Base-by-base conservation (phyloP, 176 grass and related monocot genomes). In the maize (Zea mays) region DNA sequence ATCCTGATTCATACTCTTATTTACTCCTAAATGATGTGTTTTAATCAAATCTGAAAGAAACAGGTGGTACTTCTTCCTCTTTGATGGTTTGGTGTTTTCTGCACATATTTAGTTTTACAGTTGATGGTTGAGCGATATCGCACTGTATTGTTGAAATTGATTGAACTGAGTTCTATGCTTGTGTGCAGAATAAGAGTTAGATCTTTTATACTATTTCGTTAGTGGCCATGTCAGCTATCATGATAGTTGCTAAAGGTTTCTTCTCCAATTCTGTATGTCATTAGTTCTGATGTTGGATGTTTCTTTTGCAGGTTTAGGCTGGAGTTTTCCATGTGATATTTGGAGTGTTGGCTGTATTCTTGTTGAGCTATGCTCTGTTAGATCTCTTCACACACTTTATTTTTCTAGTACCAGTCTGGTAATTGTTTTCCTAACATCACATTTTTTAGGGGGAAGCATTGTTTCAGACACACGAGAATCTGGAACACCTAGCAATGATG, bases 401-500 rank as follows among this genome's bases (percentile, higher is more conserved):
- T 84, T 85, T 65, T 52, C 8, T 47, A 75, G 20, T 60, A 80
- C 40, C 72, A 42, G 38, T 80, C 13, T 71, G 4, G n/a, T 42
- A 41, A 12, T 20, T 79, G 19, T 76, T 60, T 81, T 78, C 21
- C 60, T 86, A 77, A 80, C 71, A 36, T 43, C 59, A 19, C 14
- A n/a, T 15, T 71, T 85, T 83, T 51, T 76, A 97, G 94, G 94
- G 94, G 52, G 91, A 88, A 93, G 91, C 88, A 76, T 83, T 97
- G 50, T 97, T 97, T 84, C 94, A 91, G 48, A 97, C 94, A 65
- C 94, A 97, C 45, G 94, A 97, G 72, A 93, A 97, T 78, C 77
- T 93, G 72, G 94, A 97, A 81, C 94, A 97, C 81, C 67, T 97
- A 55, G 91, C 94, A 56, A 97, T 97, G 94, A 97, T 97, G 94